Percentiles rank a stretch among this genome's conserved stretches.
phyloP scores from a whole-genome alignment of 768 basidiomycete species.

The Panellus pusillus region DNA sequence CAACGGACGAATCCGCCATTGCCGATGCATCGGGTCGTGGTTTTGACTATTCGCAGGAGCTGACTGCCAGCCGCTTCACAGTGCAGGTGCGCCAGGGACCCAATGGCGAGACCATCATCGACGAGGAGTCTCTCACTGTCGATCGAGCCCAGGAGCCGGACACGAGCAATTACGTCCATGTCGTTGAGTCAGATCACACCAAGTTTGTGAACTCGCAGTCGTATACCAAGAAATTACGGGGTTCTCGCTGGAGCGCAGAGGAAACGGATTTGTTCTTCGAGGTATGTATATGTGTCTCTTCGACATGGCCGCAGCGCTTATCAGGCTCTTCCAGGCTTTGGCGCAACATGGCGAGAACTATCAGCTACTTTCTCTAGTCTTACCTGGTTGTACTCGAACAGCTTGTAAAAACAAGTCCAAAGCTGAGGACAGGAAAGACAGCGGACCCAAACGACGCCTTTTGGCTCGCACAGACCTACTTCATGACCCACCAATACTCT shows the following conservation, averaged over 20 bases:
- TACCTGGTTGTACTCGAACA: slow-evolving; percentile 83
- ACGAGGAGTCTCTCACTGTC: slow-evolving; percentile 81
- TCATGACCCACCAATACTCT: slow-evolving; percentile 93
- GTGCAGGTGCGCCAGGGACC: slow-evolving; percentile 87
- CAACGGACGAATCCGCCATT: slow-evolving; percentile 21
- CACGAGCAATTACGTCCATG: slow-evolving; percentile 70
- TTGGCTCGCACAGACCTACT: slow-evolving; percentile 98
- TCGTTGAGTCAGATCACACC: slow-evolving; percentile 79
- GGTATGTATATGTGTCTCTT: slow-evolving; percentile 42
- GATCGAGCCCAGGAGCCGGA: slow-evolving; percentile 74
- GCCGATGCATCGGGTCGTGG: slow-evolving; percentile 53
- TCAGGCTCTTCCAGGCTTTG: slow-evolving; percentile 61
- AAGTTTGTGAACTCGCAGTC: slow-evolving; percentile 86
- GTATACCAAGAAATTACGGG: slow-evolving; percentile 78
- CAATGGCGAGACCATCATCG: slow-evolving; percentile 84
- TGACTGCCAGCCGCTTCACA: slow-evolving; percentile 72
- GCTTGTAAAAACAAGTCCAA: slow-evolving; percentile 95
- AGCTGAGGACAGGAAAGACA: slow-evolving; percentile 82
- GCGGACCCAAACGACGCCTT: slow-evolving; percentile 99
- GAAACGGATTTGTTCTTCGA: slow-evolving; percentile 89
- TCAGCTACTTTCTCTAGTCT: slow-evolving; percentile 82
- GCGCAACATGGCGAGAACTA: slow-evolving; percentile 92
- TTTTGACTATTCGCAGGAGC: slow-evolving; percentile 68
- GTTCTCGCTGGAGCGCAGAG: slow-evolving; percentile 84
- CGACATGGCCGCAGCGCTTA: not conserved